Conservation (phyloP, 139 green algal species). For the Edaphochlamys debaryana region DNA sequence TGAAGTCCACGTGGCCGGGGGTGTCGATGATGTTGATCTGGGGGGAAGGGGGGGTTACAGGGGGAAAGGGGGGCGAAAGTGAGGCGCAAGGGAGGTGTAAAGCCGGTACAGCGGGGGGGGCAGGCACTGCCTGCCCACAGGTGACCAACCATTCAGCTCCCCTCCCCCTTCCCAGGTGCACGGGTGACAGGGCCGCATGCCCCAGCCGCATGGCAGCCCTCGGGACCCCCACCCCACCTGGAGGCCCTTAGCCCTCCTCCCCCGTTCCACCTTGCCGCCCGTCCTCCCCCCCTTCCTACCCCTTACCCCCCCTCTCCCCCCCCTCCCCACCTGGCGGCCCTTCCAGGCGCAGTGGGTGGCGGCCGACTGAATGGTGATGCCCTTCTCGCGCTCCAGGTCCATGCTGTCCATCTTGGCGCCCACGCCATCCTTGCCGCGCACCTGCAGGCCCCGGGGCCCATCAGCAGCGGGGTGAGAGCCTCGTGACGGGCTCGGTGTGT, state of each 20-base stretch:
- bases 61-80: not conserved
- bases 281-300: not conserved
- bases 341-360: constrained; percentile 95
- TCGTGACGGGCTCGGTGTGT: too few relatives aligned
- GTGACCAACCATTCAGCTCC: too few relatives aligned
- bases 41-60: not conserved
- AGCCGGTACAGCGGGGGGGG: too few relatives aligned
- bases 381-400: constrained; percentile 99
- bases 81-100: not conserved
- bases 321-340: constrained; percentile 65
- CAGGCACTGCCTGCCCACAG: not conserved
- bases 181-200: too few relatives aligned
- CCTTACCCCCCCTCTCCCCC: not conserved
- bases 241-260: not conserved
- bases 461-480: too few relatives aligned
- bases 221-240: not conserved
- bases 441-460: constrained; percentile 71
- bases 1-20: constrained; percentile 98
- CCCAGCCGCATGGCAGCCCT: not conserved
- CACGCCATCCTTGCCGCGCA: constrained; percentile 96
- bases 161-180: too few relatives aligned
- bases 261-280: not conserved
- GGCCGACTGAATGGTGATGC: constrained; percentile 98
- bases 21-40: constrained; percentile 99
- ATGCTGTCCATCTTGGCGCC: constrained; percentile 99